Base-by-base conservation (phyloP, 2,329 filamentous ascomycete genomes). In the Hypoxylon sp. region DNA sequence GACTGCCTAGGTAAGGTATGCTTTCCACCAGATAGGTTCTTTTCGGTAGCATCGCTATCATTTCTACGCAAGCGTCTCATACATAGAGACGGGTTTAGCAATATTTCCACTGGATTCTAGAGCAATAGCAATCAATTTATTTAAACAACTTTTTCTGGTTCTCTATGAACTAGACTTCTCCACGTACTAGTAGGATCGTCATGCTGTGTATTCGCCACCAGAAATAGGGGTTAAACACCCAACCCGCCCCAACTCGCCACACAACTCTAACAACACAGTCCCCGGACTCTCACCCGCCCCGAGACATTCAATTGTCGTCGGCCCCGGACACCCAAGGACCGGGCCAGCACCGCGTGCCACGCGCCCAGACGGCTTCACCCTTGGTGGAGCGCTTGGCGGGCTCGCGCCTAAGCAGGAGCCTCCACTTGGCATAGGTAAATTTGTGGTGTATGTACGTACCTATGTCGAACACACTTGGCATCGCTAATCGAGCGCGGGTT, bases 291-390 rank as follows among this genome's bases (percentile, higher is more conserved):
- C n/a, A 13, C 17, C 39, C 39, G 39, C 17, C 11, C 39, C 39
- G 39, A 22, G 17, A 8, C 6, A 22, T 44, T 44, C 39, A 44
- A 44, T 22, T 22, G 39, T 44, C 39, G 39, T 44, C 17, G 39
- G 39, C 39, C 19, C 39, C 39, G 17, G 39, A 4, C 2, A 8
- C 13, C 6, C 39, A 3, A 9, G 19, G 39, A 10, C 39, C 39
- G 39, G 39, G 17, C 17, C 17, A 44, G 10, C 39, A 22, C 17
- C 39, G 39, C 11, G 39, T 22, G 17, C 19, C 10, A 19, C 19
- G 39, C 46, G 46, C 46, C 46, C 46, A 50, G 46, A 50, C 46
- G 46, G 46, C 46, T 17, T 50, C 46, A 8, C 24, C 13, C 46
- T 26, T 26, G 22, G 44, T 48, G 44, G 11, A 14, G 22, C 5